phyloP scores from a whole-genome alignment of 768 basidiomycete species.

The Mycena filopes region DNA sequence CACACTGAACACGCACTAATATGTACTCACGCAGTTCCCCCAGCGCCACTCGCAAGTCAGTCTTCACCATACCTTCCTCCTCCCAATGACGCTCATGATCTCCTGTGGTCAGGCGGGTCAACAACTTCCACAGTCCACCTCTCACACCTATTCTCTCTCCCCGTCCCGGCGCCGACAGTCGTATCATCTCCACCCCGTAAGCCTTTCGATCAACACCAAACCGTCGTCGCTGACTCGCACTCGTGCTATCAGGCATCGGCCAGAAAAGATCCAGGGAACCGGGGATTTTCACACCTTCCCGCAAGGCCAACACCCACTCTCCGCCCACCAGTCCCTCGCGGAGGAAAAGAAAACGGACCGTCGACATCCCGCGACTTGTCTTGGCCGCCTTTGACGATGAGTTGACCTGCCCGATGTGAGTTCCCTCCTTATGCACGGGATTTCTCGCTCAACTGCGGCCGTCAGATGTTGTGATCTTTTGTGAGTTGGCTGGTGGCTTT shows the following conservation, averaged over 20 bases:
- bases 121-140: conserved; percentile 7
- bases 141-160: neutral
- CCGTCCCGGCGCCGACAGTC: neutral
- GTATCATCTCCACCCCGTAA: neutral
- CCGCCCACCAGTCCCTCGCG: conserved; percentile 5
- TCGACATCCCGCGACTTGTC: neutral
- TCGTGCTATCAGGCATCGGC: neutral
- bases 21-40: neutral
- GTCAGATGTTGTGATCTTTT: conserved; percentile 77
- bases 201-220: neutral
- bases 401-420: conserved; percentile 79
- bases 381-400: conserved; percentile 70
- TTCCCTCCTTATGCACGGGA: conserved; percentile 25
- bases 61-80: too few species aligned
- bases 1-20: neutral
- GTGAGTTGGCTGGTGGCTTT: conserved; percentile 50
- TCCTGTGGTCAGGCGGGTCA: neutral
- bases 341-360: conserved; percentile 10
- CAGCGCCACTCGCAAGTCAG: neutral
- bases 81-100: neutral
- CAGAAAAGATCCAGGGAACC: conserved; percentile 2
- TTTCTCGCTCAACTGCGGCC: conserved; percentile 13
- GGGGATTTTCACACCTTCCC: conserved; percentile 7
- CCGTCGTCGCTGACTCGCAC: neutral
- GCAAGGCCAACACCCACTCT: neutral